These are phyloP conservation scores for Trametes hirsuta DNA, from an alignment of 1,284 basidiomycete species.

Conservation along the genomic window DNA sequence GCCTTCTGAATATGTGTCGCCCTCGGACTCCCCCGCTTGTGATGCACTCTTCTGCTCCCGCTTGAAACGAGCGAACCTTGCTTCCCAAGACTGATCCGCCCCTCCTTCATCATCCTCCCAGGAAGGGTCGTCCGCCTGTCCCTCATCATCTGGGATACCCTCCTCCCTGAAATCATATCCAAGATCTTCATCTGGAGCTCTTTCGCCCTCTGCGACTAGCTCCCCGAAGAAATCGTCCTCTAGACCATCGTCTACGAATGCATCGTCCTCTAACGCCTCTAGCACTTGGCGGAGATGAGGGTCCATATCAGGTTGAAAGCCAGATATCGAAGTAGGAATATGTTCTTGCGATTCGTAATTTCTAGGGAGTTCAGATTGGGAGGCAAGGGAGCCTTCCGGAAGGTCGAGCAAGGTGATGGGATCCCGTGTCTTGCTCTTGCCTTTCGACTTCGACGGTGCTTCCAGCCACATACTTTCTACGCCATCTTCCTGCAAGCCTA, in stretches of 20 bases:
- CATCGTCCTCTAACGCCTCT: slow-evolving; percentile 96
- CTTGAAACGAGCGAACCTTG: slow-evolving; percentile 80
- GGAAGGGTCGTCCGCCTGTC: slow-evolving; percentile 22
- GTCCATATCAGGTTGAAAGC: slow-evolving; percentile 97
- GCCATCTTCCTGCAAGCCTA: slow-evolving; percentile 76
- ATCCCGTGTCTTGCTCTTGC: slow-evolving; percentile 38
- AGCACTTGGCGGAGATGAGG: slow-evolving; percentile 92
- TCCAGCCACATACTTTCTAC: slow-evolving; percentile 79
- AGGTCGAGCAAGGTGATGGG: slow-evolving; percentile 52
- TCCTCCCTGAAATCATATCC: slow-evolving; percentile 77
- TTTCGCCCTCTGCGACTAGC: slow-evolving; percentile 76
- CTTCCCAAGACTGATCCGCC: slow-evolving; percentile 62
- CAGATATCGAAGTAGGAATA: slow-evolving; percentile 82
- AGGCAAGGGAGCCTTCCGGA: slow-evolving; percentile 76
- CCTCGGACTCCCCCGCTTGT: slow-evolving; percentile 46
- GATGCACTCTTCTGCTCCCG: slow-evolving; percentile 44
- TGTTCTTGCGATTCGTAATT: slow-evolving; percentile 76
- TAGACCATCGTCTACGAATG: slow-evolving; percentile 80
- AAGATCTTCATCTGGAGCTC: slow-evolving; percentile 53
- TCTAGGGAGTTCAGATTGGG: slow-evolving; percentile 71
- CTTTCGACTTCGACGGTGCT: slow-evolving; percentile 55
- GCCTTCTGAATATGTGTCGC: slow-evolving; percentile 66
- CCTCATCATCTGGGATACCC: slow-evolving; percentile 41
- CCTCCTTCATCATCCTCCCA: slow-evolving; percentile 28
- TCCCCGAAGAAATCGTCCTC: slow-evolving; percentile 78